phyloP scores from a whole-genome alignment of 2,329 filamentous ascomycete genomes.

The Xylogone sp. region DNA sequence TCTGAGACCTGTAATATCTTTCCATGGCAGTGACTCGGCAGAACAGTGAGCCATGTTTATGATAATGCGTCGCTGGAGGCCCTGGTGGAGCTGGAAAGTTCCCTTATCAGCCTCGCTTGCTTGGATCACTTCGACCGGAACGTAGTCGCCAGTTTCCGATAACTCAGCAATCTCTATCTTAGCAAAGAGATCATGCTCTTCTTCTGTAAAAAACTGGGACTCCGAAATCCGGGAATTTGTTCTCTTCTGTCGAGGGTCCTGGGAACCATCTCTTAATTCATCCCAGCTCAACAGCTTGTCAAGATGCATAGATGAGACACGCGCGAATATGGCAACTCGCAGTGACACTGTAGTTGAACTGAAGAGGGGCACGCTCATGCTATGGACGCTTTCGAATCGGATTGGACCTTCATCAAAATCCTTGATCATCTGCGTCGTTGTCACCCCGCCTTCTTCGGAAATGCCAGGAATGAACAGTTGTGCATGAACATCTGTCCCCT shows the following conservation, averaged over 20 bases:
- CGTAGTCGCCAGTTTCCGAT: slow-evolving; percentile 84
- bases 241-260: slow-evolving; percentile 50
- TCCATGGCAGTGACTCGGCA: slow-evolving; percentile 83
- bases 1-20: slow-evolving; percentile 71
- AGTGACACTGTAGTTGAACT: slow-evolving; percentile 71
- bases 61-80: slow-evolving; percentile 81
- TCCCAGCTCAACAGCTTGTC: slow-evolving; percentile 99
- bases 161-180: slow-evolving; percentile 87
- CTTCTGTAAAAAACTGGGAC: slow-evolving; percentile 87
- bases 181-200: slow-evolving; percentile 89
- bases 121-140: slow-evolving; percentile 90
- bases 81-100: slow-evolving; percentile 92
- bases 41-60: slow-evolving; percentile 90
- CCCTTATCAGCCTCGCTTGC: slow-evolving; percentile 79
- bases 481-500: slow-evolving; percentile 92
- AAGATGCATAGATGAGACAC: slow-evolving; percentile 87
- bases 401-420: slow-evolving; percentile 92
- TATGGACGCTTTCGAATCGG: slow-evolving; percentile 95
- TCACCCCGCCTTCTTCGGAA: slow-evolving; percentile 85
- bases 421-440: slow-evolving; percentile 90
- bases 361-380: slow-evolving; percentile 87
- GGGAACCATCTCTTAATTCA: slow-evolving; percentile 82
- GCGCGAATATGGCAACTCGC: slow-evolving; percentile 86
- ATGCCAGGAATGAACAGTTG: slow-evolving; percentile 94
- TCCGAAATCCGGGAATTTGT: slow-evolving; percentile 71